Conservation (phyloP, 306 rosid species). For the Rosa lucieae region DNA sequence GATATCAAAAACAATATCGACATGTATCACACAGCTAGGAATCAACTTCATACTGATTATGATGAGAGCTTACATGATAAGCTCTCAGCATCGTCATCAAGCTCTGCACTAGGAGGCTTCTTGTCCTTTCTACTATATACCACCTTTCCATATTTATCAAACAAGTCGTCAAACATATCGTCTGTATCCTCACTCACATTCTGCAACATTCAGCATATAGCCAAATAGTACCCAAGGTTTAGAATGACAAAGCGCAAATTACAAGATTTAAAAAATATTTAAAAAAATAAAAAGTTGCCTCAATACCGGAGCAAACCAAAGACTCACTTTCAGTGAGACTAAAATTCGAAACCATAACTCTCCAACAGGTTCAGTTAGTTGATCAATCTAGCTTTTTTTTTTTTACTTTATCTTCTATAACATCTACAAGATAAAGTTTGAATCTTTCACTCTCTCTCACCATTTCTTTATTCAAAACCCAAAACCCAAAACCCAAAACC, state of each 20-base stretch:
- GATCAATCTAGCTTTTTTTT: neutral
- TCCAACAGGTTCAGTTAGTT: too few relatives aligned
- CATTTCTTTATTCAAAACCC: neutral
- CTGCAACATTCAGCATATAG: constrained; percentile 44
- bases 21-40: neutral
- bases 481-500: neutral
- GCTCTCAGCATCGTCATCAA: constrained; percentile 93
- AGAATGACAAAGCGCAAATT: constrained; percentile 3
- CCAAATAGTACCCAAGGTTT: constrained; percentile 8
- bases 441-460: neutral
- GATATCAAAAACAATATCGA: constrained; percentile 6
- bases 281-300: neutral
- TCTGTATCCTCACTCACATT: constrained; percentile 68
- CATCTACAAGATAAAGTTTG: neutral
- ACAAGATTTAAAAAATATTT: neutral
- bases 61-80: constrained; percentile 70
- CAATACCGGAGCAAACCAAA: neutral
- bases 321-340: neutral
- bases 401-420: neutral
- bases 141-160: constrained; percentile 79
- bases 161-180: constrained; percentile 82
- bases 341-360: neutral
- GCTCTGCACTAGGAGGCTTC: constrained; percentile 65
- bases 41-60: neutral
- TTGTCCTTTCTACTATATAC: constrained; percentile 63